Conservation (phyloP, 169 alveolate species). For the Plasmodium inui region DNA sequence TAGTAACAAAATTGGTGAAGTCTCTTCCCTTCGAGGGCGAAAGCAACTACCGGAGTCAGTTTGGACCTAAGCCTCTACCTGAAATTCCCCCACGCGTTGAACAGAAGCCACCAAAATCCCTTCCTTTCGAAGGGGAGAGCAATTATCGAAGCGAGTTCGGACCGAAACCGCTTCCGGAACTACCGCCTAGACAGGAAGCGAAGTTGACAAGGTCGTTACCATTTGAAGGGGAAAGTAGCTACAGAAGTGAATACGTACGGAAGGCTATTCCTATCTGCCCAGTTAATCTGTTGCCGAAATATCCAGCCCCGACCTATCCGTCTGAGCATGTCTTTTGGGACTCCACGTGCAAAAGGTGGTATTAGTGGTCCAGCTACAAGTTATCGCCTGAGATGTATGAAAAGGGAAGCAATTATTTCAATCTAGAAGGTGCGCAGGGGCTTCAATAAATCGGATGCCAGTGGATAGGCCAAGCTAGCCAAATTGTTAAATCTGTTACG, state of each 20-base stretch:
- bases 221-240: slow-evolving; percentile 78
- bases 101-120: slow-evolving; percentile 51
- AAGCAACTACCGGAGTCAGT: slow-evolving; percentile 76
- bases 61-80: slow-evolving; percentile 82
- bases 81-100: slow-evolving; percentile 47
- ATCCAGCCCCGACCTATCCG: slow-evolving; percentile 75
- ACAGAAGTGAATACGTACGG: slow-evolving; percentile 76
- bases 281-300: slow-evolving; percentile 62
- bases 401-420: not conserved
- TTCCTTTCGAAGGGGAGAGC: slow-evolving; percentile 80
- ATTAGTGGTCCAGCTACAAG: slow-evolving; percentile 3
- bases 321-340: slow-evolving; percentile 73
- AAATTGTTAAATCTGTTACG: not conserved
- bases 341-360: slow-evolving; percentile 24
- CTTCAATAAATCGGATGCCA: not conserved
- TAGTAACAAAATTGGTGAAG: slow-evolving; percentile 29
- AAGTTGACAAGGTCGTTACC: slow-evolving; percentile 75
- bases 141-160: slow-evolving; percentile 76
- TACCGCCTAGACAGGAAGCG: slow-evolving; percentile 43
- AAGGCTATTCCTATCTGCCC: slow-evolving; percentile 78
- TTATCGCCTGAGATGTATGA: not conserved
- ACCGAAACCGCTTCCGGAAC: slow-evolving; percentile 76
- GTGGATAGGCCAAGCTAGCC: not conserved
- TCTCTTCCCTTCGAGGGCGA: slow-evolving; percentile 80
- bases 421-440: not conserved